Conservation (phyloP, 768 basidiomycete species). For the Lentinula raphanica region DNA sequence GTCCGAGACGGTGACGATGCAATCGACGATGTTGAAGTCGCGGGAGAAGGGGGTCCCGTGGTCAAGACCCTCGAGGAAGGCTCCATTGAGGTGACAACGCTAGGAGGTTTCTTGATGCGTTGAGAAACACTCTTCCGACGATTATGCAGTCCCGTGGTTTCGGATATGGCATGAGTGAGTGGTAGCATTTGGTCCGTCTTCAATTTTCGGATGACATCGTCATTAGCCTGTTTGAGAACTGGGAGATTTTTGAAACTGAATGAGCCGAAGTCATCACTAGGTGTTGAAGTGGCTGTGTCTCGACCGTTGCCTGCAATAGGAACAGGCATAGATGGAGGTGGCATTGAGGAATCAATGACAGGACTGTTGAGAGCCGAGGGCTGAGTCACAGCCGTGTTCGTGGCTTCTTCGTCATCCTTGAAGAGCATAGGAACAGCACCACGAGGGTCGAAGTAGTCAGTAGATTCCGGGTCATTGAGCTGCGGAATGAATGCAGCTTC, state of each 20-base stretch:
- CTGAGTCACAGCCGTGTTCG: slow-evolving; percentile 35
- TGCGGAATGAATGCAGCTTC: slow-evolving; percentile 96
- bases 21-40: slow-evolving; percentile 87
- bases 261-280: slow-evolving; percentile 89
- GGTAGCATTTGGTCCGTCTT: slow-evolving; percentile 86
- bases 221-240: slow-evolving; percentile 94
- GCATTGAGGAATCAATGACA: slow-evolving; percentile 31
- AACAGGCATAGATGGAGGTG: slow-evolving; percentile 38
- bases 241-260: slow-evolving; percentile 99
- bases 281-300: slow-evolving; percentile 42
- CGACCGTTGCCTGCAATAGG: slow-evolving; percentile 35
- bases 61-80: slow-evolving; percentile 42
- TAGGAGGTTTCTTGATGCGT: slow-evolving; percentile 76
- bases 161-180: slow-evolving; percentile 65
- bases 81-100: slow-evolving; percentile 67
- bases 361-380: slow-evolving; percentile 46
- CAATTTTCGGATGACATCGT: slow-evolving; percentile 94
- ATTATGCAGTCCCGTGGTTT: slow-evolving; percentile 51
- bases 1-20: slow-evolving; percentile 84
- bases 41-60: slow-evolving; percentile 86
- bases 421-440: slow-evolving; percentile 89
- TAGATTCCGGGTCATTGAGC: slow-evolving; percentile 92
- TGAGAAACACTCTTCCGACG: slow-evolving; percentile 81
- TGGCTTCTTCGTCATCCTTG: slow-evolving; percentile 77
- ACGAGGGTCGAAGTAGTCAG: slow-evolving; percentile 98